A percentile compares a stretch with the other conserved stretches of the same genome.
phyloP scores from a whole-genome alignment of 768 basidiomycete species.

The Hemileccinum rubropunctum region DNA sequence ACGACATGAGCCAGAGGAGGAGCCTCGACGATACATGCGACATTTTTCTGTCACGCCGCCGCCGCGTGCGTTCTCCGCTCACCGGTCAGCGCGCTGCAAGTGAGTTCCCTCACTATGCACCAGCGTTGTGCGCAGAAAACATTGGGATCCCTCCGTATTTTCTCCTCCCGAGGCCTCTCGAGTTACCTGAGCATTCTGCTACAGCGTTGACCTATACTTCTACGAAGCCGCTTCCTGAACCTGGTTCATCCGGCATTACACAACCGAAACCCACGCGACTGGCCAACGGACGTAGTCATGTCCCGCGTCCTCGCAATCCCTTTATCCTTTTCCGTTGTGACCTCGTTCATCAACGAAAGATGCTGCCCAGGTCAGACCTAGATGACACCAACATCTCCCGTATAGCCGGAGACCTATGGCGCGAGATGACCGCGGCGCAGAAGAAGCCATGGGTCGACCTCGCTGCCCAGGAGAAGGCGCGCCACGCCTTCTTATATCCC shows the following conservation, averaged over 20 bases:
- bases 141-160: conserved; percentile 6
- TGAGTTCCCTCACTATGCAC: conserved; percentile 4
- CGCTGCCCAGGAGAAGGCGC: conserved; percentile 47
- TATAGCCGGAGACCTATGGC: conserved; percentile 67
- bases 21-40: conserved; percentile 33
- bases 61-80: conserved; percentile 8
- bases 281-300: conserved; percentile 39
- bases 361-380: conserved; percentile 51
- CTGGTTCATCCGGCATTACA: conserved; percentile 23
- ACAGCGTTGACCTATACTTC: not conserved
- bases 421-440: conserved; percentile 45
- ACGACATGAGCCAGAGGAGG: conserved; percentile 23
- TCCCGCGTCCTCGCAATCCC: conserved; percentile 72
- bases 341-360: conserved; percentile 60
- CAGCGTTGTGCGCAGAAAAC: conserved; percentile 10
- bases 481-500: conserved; percentile 41
- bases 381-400: conserved; percentile 70
- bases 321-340: conserved; percentile 81
- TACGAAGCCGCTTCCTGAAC: conserved; percentile 22
- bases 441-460: conserved; percentile 50
- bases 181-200: not conserved
- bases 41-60: conserved; percentile 25
- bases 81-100: conserved; percentile 6
- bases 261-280: conserved; percentile 15
- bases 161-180: conserved; percentile 8